phyloP scores from a whole-genome alignment of 768 basidiomycete species.

The Asterophora parasitica region DNA sequence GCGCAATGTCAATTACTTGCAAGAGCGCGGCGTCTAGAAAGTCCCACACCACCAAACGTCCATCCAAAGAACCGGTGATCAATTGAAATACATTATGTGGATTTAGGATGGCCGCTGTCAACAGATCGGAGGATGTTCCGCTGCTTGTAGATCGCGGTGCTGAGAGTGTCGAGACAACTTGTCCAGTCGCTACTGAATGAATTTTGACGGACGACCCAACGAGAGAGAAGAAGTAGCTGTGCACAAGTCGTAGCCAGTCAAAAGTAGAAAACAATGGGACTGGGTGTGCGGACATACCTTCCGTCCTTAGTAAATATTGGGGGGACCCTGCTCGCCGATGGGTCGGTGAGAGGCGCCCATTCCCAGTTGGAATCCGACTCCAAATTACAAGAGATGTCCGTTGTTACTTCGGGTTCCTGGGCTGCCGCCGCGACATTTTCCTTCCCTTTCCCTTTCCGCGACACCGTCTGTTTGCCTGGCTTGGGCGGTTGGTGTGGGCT shows the following conservation, averaged over 20 bases:
- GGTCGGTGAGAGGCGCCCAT: conserved; percentile 71
- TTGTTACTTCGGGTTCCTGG: conserved; percentile 16
- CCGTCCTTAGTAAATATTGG: conserved; percentile 88
- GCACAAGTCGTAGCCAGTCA: conserved; percentile 3
- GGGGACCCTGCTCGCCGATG: conserved; percentile 55
- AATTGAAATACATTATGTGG: conserved; percentile 89
- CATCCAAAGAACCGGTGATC: conserved; percentile 80
- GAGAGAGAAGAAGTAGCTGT: conserved; percentile 86
- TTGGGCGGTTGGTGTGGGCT: conserved; percentile 21
- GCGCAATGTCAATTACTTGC: conserved; percentile 63
- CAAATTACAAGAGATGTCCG: conserved; percentile 13
- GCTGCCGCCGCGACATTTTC: conserved; percentile 23
- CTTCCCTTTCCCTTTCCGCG: conserved; percentile 49
- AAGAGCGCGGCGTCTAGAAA: conserved; percentile 80
- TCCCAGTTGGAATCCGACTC: conserved; percentile 42
- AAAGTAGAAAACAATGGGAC: conserved; percentile 2
- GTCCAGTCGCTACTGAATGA: conserved; percentile 71
- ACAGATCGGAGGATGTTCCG: conserved; percentile 38
- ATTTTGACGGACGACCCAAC: conserved; percentile 81
- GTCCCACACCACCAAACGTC: conserved; percentile 90
- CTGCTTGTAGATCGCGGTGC: conserved; percentile 35
- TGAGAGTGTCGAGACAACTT: conserved; percentile 80
- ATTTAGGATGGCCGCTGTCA: conserved; percentile 74
- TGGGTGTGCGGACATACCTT: conserved; percentile 41
- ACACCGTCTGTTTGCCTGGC: conserved; percentile 17